Evolutionary conservation across 805 yeast species (phyloP), one percentile per base, ranked within the genome.

Genomic region (Myxozyma udenii): DNA sequence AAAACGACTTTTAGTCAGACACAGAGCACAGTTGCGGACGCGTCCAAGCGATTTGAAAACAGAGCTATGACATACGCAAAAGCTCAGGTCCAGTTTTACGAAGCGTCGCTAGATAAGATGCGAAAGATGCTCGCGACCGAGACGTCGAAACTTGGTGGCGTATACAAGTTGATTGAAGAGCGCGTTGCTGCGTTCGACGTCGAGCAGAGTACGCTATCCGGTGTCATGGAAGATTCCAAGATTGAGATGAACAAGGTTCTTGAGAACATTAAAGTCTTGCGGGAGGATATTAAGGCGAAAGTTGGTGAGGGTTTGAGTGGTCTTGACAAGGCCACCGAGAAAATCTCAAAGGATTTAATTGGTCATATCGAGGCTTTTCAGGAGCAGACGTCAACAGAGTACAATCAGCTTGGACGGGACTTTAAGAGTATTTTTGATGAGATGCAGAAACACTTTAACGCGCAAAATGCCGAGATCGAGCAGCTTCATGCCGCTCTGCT

Each of bases 11-110:
- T 58, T 32, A 44, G 30, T n/a, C 33, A 59, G 18, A 40, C 52
- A n/a, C 58, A 58, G 32, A 42, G 30, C 74, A 72, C 51, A 70
- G 80, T 38, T 63, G 76, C 43, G 73, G 80, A 53, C 70, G 73
- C 61, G 77, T 77, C 60, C 67, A 81, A 46, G 69, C 79, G 4
- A 61, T 67, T 30, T 82, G 83, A 80, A 64, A 84, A 36, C 64
- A 82, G n/a, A 71, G 77, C 6, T 61, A 68, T 12, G 57, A 62
- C 1, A 68, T 71, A 37, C 84, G 87, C 83, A 66, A 67, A 30
- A 7, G 26, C 39, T 21, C 61, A 51, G 33, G 28, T 26, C 25
- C 26, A 43, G 14, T 36, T 36, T 24, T 45, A 25, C 24, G 53
- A 48, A 9, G 46, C 39, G 4, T 44, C 50, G 14, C 36, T 38